Evolutionary conservation across 495 filamentous ascomycete species (phyloP).

Genomic region (Talaromyces borbonicus): DNA sequence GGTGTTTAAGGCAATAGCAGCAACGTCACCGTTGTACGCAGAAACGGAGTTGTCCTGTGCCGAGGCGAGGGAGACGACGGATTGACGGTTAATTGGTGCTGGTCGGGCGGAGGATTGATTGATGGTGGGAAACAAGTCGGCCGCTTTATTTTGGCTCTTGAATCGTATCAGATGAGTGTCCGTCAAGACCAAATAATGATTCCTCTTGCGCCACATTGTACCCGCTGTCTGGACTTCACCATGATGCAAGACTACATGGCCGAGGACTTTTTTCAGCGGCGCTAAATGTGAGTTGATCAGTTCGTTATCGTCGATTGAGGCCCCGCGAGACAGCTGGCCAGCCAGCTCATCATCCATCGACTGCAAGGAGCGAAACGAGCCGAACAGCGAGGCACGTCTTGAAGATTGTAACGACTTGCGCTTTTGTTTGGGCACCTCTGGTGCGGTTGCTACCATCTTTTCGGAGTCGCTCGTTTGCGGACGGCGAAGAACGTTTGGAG

Average conservation of each 20-base stretch:
- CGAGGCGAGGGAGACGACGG: slow-evolving; percentile 50
- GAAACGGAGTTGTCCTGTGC: slow-evolving; percentile 49
- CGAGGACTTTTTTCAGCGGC: slow-evolving; percentile 24
- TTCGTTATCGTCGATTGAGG: slow-evolving; percentile 25
- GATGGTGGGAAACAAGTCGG: slow-evolving; percentile 52
- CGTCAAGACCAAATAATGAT: slow-evolving; percentile 86
- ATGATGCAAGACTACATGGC: slow-evolving; percentile 48
- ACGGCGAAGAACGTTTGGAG: slow-evolving; percentile 17
- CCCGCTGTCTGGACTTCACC: slow-evolving; percentile 74
- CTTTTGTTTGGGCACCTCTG: slow-evolving; percentile 23
- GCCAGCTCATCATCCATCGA: slow-evolving; percentile 39
- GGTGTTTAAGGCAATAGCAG: slow-evolving; percentile 56
- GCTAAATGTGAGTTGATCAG: slow-evolving; percentile 12
- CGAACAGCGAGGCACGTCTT: slow-evolving; percentile 45
- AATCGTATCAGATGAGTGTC: slow-evolving; percentile 73
- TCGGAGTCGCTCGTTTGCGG: slow-evolving; percentile 25
- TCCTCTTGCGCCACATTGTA: slow-evolving; percentile 74
- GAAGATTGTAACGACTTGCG: slow-evolving; percentile 37
- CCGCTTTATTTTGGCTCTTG: slow-evolving; percentile 62
- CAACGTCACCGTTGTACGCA: slow-evolving; percentile 38
- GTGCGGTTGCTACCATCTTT: slow-evolving; percentile 13
- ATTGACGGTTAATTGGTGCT: slow-evolving; percentile 36
- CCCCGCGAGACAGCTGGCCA: slow-evolving; percentile 21
- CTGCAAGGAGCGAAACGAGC: slow-evolving; percentile 44
- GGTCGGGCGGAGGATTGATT: slow-evolving; percentile 31